phyloP scores from a whole-genome alignment of 2,329 filamentous ascomycete species.

The Tolypocladium sp. region DNA sequence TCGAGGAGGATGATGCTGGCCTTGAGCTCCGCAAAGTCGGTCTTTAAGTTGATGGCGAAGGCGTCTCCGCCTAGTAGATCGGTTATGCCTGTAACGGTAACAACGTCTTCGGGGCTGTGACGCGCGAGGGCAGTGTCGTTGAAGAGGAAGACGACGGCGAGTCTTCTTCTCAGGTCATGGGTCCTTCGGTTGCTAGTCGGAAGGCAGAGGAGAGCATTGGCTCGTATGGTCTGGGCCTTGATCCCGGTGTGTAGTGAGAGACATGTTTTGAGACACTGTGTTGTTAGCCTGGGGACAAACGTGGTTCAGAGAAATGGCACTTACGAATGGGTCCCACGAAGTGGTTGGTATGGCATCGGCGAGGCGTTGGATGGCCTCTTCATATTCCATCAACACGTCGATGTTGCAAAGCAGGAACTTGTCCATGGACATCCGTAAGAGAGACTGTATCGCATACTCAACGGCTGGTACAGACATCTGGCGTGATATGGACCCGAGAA shows the following conservation, averaged over 20 bases:
- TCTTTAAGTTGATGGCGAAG: slow-evolving; percentile 44
- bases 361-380: slow-evolving; percentile 34
- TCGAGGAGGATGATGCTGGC: slow-evolving; percentile 62
- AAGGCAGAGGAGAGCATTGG: slow-evolving; percentile 49
- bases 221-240: slow-evolving; percentile 39
- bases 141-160: slow-evolving; percentile 58
- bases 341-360: slow-evolving; percentile 27
- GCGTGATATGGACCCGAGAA: slow-evolving; percentile 29
- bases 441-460: slow-evolving; percentile 31
- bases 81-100: slow-evolving; percentile 34
- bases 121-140: slow-evolving; percentile 32
- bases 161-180: slow-evolving; percentile 54
- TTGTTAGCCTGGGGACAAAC: slow-evolving; percentile 5
- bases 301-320: slow-evolving; percentile 10
- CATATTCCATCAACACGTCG: slow-evolving; percentile 28
- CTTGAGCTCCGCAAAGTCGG: slow-evolving; percentile 60
- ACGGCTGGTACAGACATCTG: slow-evolving; percentile 23
- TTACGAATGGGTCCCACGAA: slow-evolving; percentile 33
- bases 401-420: slow-evolving; percentile 34
- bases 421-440: slow-evolving; percentile 49
- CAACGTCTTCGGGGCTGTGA: slow-evolving; percentile 27
- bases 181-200: slow-evolving; percentile 39
- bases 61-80: slow-evolving; percentile 35
- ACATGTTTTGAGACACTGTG: slow-evolving; percentile 41
- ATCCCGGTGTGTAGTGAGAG: slow-evolving; percentile 37